Percentiles rank a stretch among this genome's conserved stretches.
Conservation (phyloP, 2,329 filamentous ascomycete genomes). For the Calonectria pseudoturangicola region DNA sequence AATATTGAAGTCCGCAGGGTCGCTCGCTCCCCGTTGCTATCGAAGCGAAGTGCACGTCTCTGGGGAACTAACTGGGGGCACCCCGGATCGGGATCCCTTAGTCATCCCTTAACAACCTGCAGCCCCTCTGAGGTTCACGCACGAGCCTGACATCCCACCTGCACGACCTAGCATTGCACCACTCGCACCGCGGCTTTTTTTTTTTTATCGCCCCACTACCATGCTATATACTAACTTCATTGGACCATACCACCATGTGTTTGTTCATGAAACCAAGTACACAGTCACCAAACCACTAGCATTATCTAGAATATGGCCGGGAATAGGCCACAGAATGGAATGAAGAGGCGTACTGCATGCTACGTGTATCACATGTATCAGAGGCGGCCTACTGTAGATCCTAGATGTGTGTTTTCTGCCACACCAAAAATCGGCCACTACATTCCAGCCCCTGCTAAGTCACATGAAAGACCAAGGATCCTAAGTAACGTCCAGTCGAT, state of each 20-base stretch:
- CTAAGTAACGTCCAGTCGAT: not conserved
- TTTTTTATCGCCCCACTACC: not conserved
- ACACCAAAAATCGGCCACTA: not conserved
- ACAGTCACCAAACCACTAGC: not conserved
- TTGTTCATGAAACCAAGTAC: not conserved
- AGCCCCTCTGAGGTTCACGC: slow-evolving; percentile 27
- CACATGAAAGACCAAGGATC: not conserved
- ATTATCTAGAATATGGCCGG: not conserved
- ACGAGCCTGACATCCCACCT: slow-evolving; percentile 5
- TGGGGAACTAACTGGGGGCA: slow-evolving; percentile 28
- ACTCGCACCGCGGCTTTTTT: not conserved
- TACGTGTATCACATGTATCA: not conserved
- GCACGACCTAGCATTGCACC: slow-evolving; percentile 14
- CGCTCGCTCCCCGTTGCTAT: slow-evolving; percentile 35
- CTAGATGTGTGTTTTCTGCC: not conserved
- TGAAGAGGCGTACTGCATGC: not conserved
- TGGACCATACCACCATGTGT: not conserved
- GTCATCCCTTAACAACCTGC: slow-evolving; percentile 33
- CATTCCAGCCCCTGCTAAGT: not conserved
- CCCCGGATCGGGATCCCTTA: slow-evolving; percentile 31
- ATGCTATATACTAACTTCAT: not conserved
- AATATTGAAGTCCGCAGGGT: slow-evolving; percentile 41
- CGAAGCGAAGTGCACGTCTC: slow-evolving; percentile 35
- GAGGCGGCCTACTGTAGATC: not conserved
- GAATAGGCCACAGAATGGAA: not conserved